Percentiles rank a stretch among this genome's conserved stretches.
Evolutionary conservation across 768 basidiomycete genomes (phyloP).

Genomic region (Neoboletus brunneissimus): DNA sequence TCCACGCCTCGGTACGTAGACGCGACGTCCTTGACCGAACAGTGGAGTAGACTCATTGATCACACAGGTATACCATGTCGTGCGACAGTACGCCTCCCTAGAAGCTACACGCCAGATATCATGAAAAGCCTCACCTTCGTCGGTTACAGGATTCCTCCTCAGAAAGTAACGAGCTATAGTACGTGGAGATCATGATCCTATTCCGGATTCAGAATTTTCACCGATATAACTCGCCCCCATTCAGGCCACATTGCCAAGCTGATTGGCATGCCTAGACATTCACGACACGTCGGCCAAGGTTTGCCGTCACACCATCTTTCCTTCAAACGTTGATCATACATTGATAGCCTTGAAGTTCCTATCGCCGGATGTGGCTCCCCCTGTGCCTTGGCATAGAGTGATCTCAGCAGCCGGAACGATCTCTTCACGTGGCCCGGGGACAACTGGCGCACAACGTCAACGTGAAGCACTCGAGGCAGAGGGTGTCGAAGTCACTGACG

Average conservation of each 20-base stretch:
- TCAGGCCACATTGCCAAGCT: conserved; percentile 78
- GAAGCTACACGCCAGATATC: not conserved
- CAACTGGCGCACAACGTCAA: conserved; percentile 74
- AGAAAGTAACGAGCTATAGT: conserved; percentile 78
- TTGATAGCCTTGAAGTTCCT: conserved; percentile 73
- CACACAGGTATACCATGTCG: conserved; percentile 65
- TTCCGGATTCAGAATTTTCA: not conserved
- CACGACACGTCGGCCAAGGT: conserved; percentile 85
- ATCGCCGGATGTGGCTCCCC: conserved; percentile 53
- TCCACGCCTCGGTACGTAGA: conserved; percentile 53
- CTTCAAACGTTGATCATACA: not conserved
- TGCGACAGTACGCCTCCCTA: conserved; percentile 42
- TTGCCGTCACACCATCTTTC: conserved; percentile 2
- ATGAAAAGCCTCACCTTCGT: conserved; percentile 1
- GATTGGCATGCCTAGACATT: conserved; percentile 74
- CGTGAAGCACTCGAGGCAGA: conserved; percentile 74
- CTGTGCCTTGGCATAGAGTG: conserved; percentile 82
- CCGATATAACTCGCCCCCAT: not conserved
- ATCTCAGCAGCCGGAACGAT: conserved; percentile 67
- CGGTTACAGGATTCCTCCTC: conserved; percentile 50
- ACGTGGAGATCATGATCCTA: conserved; percentile 7
- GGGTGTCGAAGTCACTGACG: conserved; percentile 69
- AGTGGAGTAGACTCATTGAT: not conserved
- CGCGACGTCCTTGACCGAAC: not conserved
- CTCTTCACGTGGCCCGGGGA: conserved; percentile 82